These are phyloP conservation scores for Yamadazyma siamensis DNA, from an alignment of 1,139 yeast species.

Conservation along the genomic window DNA sequence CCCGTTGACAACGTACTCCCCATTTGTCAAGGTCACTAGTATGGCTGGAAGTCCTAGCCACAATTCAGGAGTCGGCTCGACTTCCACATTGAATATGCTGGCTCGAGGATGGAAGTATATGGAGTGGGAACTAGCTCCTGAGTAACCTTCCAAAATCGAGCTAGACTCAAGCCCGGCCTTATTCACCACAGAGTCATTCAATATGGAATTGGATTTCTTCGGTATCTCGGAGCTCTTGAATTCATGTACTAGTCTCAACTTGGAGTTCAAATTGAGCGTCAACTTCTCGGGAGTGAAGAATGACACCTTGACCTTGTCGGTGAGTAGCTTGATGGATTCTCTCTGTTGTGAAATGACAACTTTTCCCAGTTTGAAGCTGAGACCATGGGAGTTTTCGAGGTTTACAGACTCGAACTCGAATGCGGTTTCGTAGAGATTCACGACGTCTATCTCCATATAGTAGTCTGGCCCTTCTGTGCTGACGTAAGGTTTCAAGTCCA, in stretches of 20 bases:
- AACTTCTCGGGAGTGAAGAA: constrained; percentile 21
- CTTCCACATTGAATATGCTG: constrained; percentile 7
- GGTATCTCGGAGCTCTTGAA: constrained; percentile 5
- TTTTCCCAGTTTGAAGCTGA: constrained; percentile 6
- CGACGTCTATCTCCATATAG: constrained; percentile 21
- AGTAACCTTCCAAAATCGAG: too few relatives aligned
- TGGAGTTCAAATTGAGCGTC: constrained; percentile 18
- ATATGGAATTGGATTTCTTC: constrained; percentile 11
- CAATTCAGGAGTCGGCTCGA: constrained; percentile 3
- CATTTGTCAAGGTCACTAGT: constrained; percentile 7
- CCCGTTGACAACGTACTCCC: constrained; percentile 5
- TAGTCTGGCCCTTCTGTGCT: constrained; percentile 24
- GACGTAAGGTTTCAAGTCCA: constrained; percentile 24
- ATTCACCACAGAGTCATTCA: constrained; percentile 11
- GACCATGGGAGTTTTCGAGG: constrained; percentile 18
- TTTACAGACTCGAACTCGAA: constrained; percentile 20
- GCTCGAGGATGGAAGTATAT: constrained; percentile 11
- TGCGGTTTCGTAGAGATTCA: constrained; percentile 25
- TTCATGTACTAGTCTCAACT: constrained; percentile 13
- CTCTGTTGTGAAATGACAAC: constrained; percentile 3
- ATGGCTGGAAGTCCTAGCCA: constrained; percentile 11
- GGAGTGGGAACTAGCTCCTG: too few relatives aligned
- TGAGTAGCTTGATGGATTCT: constrained; percentile 18
- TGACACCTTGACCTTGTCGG: constrained; percentile 24
- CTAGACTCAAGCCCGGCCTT: constrained; percentile 3